These are phyloP conservation scores for Alternaria postmessia DNA, from an alignment of 2,329 filamentous ascomycete genomes.

Conservation along the genomic window DNA sequence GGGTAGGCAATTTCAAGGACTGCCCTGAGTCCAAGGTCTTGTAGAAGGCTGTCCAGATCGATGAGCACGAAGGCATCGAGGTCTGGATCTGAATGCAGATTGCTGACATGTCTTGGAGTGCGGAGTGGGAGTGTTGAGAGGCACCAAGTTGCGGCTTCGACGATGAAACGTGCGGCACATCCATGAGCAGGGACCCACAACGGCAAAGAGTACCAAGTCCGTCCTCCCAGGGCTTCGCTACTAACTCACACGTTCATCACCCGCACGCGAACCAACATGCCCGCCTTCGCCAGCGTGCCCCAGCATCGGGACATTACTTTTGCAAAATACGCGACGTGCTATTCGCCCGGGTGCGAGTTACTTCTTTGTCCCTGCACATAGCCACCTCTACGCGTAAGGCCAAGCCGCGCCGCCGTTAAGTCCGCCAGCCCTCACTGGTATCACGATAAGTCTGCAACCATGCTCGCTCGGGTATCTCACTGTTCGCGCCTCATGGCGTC, in stretches of 20 bases:
- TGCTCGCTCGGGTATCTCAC: constrained; percentile 5
- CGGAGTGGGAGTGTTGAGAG: not conserved
- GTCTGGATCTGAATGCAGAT: not conserved
- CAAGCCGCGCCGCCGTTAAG: constrained; percentile 18
- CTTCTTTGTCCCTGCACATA: constrained; percentile 23
- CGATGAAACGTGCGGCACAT: not conserved
- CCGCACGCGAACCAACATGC: not conserved
- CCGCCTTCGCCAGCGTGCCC: constrained; percentile 2
- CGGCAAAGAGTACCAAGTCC: not conserved
- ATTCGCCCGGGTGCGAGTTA: constrained; percentile 17
- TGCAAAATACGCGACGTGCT: constrained; percentile 10
- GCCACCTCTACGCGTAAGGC: constrained; percentile 31
- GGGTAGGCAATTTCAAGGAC: not conserved
- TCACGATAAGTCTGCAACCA: constrained; percentile 22
- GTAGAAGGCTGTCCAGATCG: not conserved
- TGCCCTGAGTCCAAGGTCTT: not conserved
- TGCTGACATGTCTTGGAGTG: constrained; percentile 1
- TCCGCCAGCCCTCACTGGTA: constrained; percentile 10
- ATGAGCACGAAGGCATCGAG: not conserved
- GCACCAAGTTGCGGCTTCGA: not conserved
- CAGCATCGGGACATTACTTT: constrained; percentile 4
- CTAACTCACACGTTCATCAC: not conserved
- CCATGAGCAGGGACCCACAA: not conserved
- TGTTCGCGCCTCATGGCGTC: constrained; percentile 23
- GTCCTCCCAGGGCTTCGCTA: not conserved